A percentile compares a stretch with the other conserved stretches of the same genome.
phyloP scores from a whole-genome alignment of 352 stramenopile genomes.

The Pythium rhizo-oryzae region DNA sequence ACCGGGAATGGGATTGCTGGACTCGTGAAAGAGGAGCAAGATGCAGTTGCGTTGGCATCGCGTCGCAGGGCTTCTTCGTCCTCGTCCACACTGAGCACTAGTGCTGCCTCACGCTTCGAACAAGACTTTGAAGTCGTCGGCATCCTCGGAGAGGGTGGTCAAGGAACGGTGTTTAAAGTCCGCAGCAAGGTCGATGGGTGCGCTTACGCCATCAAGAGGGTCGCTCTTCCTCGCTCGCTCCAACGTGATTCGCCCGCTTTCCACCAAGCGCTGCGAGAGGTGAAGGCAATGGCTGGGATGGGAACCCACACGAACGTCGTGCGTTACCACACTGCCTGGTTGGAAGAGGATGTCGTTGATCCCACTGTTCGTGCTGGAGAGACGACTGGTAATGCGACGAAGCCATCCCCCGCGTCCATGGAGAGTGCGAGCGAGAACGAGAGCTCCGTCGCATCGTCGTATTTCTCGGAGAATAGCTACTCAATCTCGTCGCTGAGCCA shows the following conservation, averaged over 20 bases:
- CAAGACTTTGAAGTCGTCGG: conserved; percentile 76
- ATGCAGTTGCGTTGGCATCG: neutral
- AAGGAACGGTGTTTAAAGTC: conserved; percentile 78
- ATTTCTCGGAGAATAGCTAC: conserved; percentile 53
- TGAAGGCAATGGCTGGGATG: conserved; percentile 77
- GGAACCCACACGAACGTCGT: conserved; percentile 73
- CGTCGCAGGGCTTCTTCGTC: conserved; percentile 16
- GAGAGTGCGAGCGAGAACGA: conserved; percentile 9
- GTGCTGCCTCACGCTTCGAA: conserved; percentile 46
- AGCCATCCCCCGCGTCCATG: conserved; percentile 22
- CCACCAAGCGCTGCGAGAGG: conserved; percentile 72
- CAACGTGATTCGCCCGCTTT: conserved; percentile 44
- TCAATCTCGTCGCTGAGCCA: conserved; percentile 47
- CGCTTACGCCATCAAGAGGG: conserved; percentile 81
- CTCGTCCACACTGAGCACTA: conserved; percentile 10
- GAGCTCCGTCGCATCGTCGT: conserved; percentile 42
- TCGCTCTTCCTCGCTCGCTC: conserved; percentile 48
- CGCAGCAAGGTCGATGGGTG: conserved; percentile 72
- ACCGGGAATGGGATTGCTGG: conserved; percentile 13
- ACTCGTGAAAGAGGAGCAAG: conserved; percentile 21
- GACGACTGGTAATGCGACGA: conserved; percentile 1
- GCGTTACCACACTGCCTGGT: conserved; percentile 81
- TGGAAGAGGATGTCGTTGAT: conserved; percentile 52
- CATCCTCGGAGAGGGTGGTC: conserved; percentile 66
- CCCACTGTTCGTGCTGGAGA: conserved; percentile 12